phyloP scores from a whole-genome alignment of 176 grass and related monocot species.

The Oryza coarctata region DNA sequence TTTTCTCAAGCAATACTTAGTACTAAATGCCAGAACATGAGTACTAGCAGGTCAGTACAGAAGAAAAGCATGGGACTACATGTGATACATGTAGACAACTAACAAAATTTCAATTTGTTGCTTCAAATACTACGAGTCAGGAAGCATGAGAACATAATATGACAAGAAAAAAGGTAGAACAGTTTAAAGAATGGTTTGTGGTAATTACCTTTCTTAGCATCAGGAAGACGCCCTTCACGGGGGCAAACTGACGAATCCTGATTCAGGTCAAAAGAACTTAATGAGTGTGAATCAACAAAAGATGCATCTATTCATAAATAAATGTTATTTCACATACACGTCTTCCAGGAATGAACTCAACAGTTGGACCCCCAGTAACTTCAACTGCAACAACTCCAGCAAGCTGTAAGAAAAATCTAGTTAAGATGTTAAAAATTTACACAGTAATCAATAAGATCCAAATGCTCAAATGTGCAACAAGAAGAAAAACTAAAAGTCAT shows the following conservation, averaged over 20 bases:
- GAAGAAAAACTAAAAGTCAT: not conserved
- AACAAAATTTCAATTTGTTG: not conserved
- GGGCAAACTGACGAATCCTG: conserved; percentile 95
- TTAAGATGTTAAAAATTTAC: not conserved
- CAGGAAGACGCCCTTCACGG: conserved; percentile 78
- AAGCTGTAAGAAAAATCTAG: conserved; percentile 56
- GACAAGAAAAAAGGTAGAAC: not conserved
- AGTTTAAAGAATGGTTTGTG: not conserved
- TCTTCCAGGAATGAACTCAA: conserved; percentile 90
- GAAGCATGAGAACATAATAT: conserved; percentile 8
- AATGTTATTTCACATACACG: conserved; percentile 40
- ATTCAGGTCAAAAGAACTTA: conserved; percentile 34
- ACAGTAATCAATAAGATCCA: not conserved
- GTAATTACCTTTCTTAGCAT: conserved; percentile 84
- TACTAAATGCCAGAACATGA: not conserved
- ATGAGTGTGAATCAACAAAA: conserved; percentile 11
- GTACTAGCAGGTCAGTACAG: not conserved
- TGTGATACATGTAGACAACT: not conserved
- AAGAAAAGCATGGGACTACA: not conserved
- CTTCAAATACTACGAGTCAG: not conserved
- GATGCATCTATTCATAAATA: conserved; percentile 3
- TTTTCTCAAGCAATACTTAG: not conserved
- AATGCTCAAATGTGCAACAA: not conserved
- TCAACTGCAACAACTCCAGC: conserved; percentile 95
- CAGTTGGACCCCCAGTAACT: conserved; percentile 83